Evolutionary conservation across 495 filamentous ascomycete genomes (phyloP).

Genomic region (Penicillium cinerascens): DNA sequence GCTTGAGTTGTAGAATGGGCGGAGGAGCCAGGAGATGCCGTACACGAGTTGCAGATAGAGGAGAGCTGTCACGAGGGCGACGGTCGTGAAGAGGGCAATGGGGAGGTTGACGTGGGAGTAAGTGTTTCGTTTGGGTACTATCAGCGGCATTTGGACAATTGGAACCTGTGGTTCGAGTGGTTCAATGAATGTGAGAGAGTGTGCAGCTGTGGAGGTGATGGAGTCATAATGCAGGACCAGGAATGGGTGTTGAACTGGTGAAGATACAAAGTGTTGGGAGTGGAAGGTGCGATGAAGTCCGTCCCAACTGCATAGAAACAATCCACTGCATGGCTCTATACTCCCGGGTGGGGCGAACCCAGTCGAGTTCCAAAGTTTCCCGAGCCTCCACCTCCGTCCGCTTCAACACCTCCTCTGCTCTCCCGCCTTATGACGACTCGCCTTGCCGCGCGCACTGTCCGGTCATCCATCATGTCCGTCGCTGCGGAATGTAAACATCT

Average conservation of each 20-base stretch:
- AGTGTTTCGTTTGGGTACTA: background rate
- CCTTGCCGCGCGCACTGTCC: background rate
- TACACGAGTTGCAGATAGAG: constrained; percentile 23
- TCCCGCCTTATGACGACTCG: constrained; percentile 12
- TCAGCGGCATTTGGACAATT: background rate
- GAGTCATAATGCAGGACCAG: background rate
- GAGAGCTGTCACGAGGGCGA: constrained; percentile 12
- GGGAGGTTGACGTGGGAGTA: constrained; percentile 13
- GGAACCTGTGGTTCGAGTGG: background rate
- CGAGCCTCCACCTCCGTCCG: background rate
- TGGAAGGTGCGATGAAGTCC: background rate
- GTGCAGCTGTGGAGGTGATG: background rate
- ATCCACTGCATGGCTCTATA: no score
- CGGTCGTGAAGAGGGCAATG: constrained; percentile 9
- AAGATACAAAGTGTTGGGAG: background rate
- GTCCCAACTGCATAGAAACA: no score
- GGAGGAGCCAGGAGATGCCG: constrained; percentile 14
- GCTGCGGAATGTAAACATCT: constrained; percentile 22
- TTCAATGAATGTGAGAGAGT: background rate
- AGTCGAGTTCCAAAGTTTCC: background rate
- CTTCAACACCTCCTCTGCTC: background rate
- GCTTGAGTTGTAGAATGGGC: constrained; percentile 7
- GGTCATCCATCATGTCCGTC: constrained; percentile 30
- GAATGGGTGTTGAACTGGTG: background rate
- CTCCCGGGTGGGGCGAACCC: background rate